Percentiles rank a stretch among this genome's conserved stretches.
Conservation (phyloP, 352 stramenopile genomes). For the Elongisporangium anandrum region DNA sequence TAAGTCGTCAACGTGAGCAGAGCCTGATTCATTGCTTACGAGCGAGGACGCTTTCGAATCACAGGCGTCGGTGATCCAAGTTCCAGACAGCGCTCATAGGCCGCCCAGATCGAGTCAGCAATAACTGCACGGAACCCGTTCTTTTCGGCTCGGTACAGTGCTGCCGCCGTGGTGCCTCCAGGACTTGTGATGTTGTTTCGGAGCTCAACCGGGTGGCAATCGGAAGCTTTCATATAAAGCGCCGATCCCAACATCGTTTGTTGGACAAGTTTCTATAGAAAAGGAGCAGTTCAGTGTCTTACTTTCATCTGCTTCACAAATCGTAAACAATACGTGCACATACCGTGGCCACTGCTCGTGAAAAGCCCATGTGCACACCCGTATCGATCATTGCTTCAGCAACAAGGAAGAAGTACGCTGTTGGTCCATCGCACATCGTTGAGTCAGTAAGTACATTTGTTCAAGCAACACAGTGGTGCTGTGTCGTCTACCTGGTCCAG, state of each 20-base stretch:
- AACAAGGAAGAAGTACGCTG: slow-evolving; percentile 95
- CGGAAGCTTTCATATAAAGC: slow-evolving; percentile 91
- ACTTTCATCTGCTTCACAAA: not conserved
- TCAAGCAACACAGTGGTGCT: not conserved
- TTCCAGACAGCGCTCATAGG: slow-evolving; percentile 92
- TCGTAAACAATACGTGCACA: not conserved
- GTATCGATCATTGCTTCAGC: slow-evolving; percentile 95
- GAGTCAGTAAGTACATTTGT: not conserved
- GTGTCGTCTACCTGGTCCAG: slow-evolving; percentile 62
- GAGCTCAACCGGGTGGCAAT: slow-evolving; percentile 88
- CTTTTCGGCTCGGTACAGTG: slow-evolving; percentile 95
- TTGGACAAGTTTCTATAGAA: slow-evolving; percentile 86
- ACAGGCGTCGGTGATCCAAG: slow-evolving; percentile 84
- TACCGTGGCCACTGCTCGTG: slow-evolving; percentile 86
- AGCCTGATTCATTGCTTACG: slow-evolving; percentile 13
- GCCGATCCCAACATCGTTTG: slow-evolving; percentile 93
- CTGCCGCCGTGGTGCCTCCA: slow-evolving; percentile 90
- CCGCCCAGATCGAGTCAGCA: slow-evolving; percentile 94
- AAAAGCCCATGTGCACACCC: slow-evolving; percentile 95
- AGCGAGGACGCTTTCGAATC: slow-evolving; percentile 59
- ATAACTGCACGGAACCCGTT: slow-evolving; percentile 93
- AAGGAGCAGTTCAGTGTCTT: slow-evolving; percentile 3
- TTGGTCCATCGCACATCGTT: not conserved
- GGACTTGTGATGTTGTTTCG: slow-evolving; percentile 94
- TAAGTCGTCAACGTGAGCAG: not conserved